Conservation (phyloP, 495 filamentous ascomycete genomes). For the Staphylotrichum longicolle region DNA sequence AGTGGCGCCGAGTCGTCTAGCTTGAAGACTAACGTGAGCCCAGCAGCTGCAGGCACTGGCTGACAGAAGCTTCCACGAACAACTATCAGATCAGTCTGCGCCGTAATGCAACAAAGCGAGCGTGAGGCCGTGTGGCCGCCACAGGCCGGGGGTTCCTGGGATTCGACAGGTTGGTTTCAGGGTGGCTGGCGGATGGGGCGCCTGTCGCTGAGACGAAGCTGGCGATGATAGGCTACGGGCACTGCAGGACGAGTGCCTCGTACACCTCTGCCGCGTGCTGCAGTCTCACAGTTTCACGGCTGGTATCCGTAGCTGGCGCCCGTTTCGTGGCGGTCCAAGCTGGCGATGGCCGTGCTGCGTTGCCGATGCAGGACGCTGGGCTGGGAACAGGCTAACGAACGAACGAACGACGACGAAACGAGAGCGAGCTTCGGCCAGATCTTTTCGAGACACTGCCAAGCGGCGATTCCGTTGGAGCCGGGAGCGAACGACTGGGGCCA, state of each 20-base stretch:
- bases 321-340: slow-evolving; percentile 10
- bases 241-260: slow-evolving; percentile 14
- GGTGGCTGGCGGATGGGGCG: slow-evolving; percentile 31
- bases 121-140: slow-evolving; percentile 27
- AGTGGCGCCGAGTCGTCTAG: slow-evolving; percentile 27
- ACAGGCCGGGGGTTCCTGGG: slow-evolving; percentile 22
- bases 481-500: slow-evolving; percentile 6
- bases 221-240: slow-evolving; percentile 19
- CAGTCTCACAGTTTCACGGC: slow-evolving; percentile 15
- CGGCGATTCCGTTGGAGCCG: slow-evolving; percentile 18
- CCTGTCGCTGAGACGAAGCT: slow-evolving; percentile 21
- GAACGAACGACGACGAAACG: slow-evolving; percentile 13
- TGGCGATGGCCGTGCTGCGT: slow-evolving; percentile 9
- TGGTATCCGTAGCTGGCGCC: background rate
- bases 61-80: background rate
- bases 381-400: background rate
- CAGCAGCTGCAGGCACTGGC: background rate
- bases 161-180: slow-evolving; percentile 18
- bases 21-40: slow-evolving; percentile 2
- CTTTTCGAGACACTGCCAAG: slow-evolving; percentile 18
- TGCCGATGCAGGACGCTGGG: background rate
- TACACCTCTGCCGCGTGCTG: slow-evolving; percentile 23
- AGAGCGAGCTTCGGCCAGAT: slow-evolving; percentile 14
- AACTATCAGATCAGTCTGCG: background rate
- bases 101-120: slow-evolving; percentile 21